Conservation (phyloP, 2,329 filamentous ascomycete genomes). For the Fusarium heterosporum region DNA sequence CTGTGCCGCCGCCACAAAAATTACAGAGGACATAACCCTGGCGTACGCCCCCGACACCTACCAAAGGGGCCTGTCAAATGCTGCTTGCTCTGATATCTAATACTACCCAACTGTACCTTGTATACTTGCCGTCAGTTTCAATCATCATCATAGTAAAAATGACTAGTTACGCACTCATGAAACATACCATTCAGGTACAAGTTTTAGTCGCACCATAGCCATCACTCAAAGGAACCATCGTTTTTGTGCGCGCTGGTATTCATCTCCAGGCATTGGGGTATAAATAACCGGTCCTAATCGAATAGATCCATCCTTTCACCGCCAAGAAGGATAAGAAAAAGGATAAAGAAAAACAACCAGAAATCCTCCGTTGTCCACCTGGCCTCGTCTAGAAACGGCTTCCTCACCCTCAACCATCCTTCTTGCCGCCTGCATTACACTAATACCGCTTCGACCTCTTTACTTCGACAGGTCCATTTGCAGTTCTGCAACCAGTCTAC, state of each 20-base stretch:
- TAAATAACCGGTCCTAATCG: conserved; percentile 47
- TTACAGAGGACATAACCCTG: too few species aligned
- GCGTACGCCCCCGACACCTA: conserved; percentile 4
- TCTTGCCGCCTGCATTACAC: conserved; percentile 39
- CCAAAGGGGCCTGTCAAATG: too few species aligned
- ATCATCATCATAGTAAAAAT: too few species aligned
- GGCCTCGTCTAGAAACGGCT: conserved; percentile 30
- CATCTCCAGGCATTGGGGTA: conserved; percentile 48
- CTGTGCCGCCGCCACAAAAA: conserved; percentile 23
- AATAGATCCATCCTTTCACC: conserved; percentile 37
- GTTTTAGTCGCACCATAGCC: neutral
- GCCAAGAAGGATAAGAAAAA: conserved; percentile 20
- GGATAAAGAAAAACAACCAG: conserved; percentile 36
- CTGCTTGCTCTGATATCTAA: too few species aligned
- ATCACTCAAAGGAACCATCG: conserved; percentile 7
- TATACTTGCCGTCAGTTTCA: too few species aligned
- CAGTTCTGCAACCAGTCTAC: conserved; percentile 24
- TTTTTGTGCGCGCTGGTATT: conserved; percentile 29
- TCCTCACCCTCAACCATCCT: conserved; percentile 24
- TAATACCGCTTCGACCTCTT: conserved; percentile 1
- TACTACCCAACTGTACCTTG: too few species aligned
- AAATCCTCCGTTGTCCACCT: conserved; percentile 32
- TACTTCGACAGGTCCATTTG: conserved; percentile 4
- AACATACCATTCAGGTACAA: neutral
- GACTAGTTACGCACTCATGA: too few species aligned